These are phyloP conservation scores for Hymenoscyphus salicellus DNA, from an alignment of 2,329 filamentous ascomycete species.

Conservation along the genomic window DNA sequence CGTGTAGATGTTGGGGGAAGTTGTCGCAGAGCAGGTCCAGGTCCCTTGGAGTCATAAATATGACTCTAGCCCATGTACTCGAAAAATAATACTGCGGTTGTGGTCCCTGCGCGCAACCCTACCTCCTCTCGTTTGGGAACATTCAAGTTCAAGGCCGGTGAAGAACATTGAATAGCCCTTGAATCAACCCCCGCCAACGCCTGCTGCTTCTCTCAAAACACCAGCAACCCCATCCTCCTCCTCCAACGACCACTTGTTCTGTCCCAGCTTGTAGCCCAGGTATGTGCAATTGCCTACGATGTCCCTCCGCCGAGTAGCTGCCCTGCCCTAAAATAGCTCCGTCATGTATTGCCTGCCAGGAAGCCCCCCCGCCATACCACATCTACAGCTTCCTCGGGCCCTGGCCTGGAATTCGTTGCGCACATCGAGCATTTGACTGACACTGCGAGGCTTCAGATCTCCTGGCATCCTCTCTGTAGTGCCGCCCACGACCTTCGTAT, in stretches of 20 bases:
- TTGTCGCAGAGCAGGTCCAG: slow-evolving; percentile 17
- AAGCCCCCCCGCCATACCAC: slow-evolving; percentile 26
- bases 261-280: slow-evolving; percentile 21
- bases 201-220: not conserved
- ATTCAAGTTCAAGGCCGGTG: slow-evolving; percentile 8
- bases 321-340: slow-evolving; percentile 20
- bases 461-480: not conserved
- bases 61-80: slow-evolving; percentile 18
- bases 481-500: not conserved
- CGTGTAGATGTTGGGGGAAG: slow-evolving; percentile 13
- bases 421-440: slow-evolving; percentile 7
- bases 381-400: slow-evolving; percentile 10
- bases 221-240: slow-evolving; percentile 1
- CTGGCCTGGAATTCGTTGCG: not conserved
- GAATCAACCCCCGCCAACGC: not conserved
- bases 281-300: slow-evolving; percentile 28
- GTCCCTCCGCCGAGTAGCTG: slow-evolving; percentile 1
- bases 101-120: slow-evolving; percentile 6
- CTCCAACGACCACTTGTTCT: slow-evolving; percentile 10
- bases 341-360: slow-evolving; percentile 23
- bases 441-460: not conserved
- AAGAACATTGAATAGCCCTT: slow-evolving; percentile 2
- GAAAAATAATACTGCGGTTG: slow-evolving; percentile 13
- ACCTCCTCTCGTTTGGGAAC: slow-evolving; percentile 11
- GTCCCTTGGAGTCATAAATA: slow-evolving; percentile 8